Evolutionary conservation across 2,329 filamentous ascomycete genomes (phyloP), one percentile per base, ranked within the genome.

Genomic region (Penicillium sumatraense): DNA sequence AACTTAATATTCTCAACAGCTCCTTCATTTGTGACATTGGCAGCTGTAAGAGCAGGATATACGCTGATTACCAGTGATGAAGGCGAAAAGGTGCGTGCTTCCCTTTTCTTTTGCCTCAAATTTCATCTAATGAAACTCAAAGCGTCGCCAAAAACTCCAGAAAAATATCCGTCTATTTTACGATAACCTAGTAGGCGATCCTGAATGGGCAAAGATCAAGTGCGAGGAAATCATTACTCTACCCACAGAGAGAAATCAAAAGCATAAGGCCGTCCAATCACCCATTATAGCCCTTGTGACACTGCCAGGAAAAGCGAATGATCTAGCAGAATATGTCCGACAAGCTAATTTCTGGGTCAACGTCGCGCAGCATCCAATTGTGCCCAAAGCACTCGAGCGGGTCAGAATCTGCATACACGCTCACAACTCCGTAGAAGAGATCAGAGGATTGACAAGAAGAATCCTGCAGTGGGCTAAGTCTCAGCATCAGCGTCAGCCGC

Each of bases 1-100:
- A 48, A 48, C 33, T 48, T 48, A 10, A 48, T 48, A 16, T 48
- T 35, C 45, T 33, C 45, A 14, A 48, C 45, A 10, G 45, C 26
- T 48, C 45, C 45, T 14, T 21, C 45, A 2, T 48, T 48, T 36
- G 27, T 48, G 14, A 48, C 26, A 20, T 23, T 48, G 29, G 45
- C 45, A 29, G 33, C 45, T 26, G 45, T 48, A 18, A 48, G 29
- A 36, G 26, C 45, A 35, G 27, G 27, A n/a, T 48, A 48, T 18
- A 48, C 35, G 8, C 20, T 48, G 4, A 33, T 48, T 24, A 36
- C 26, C 13, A 48, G 45, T 36, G 29, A 48, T 7, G 45, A 48
- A 33, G 45, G 45, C 27, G 16, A 48, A 48, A 23, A 35, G 20
- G 45, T 48, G 29, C 14, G 29, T 24, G 40, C 23, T 41, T 26